A percentile compares a stretch with the other conserved stretches of the same genome.
These are phyloP conservation scores for Exophiala alcalophila DNA, from an alignment of 2,329 filamentous ascomycete species.

Conservation along the genomic window DNA sequence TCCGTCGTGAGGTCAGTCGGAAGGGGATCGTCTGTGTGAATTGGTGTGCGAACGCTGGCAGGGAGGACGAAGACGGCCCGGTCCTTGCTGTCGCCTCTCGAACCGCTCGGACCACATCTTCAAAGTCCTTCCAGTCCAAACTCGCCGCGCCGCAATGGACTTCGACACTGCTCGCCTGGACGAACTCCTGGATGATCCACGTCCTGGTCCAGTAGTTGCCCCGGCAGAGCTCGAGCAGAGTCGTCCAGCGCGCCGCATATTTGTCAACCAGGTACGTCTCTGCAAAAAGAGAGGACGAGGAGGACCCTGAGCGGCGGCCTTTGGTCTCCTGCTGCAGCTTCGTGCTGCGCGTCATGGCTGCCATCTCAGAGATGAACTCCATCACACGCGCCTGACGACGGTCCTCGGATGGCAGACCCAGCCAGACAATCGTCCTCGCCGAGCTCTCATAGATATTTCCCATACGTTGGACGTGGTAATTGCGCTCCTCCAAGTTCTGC, in stretches of 20 bases:
- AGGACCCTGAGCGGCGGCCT: neutral
- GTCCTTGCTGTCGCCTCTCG: neutral
- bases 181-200: constrained; percentile 32
- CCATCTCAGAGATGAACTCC: constrained; percentile 27
- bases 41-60: constrained; percentile 8
- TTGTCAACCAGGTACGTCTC: constrained; percentile 8
- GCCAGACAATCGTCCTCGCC: constrained; percentile 26
- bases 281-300: neutral
- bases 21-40: constrained; percentile 26
- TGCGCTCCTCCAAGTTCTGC: constrained; percentile 28
- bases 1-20: constrained; percentile 22
- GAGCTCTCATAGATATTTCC: constrained; percentile 27
- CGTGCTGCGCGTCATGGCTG: constrained; percentile 5
- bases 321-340: neutral
- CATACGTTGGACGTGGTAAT: constrained; percentile 30
- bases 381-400: constrained; percentile 24
- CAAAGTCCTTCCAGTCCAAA: constrained; percentile 42
- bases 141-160: constrained; percentile 37
- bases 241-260: constrained; percentile 13
- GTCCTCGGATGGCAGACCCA: constrained; percentile 31
- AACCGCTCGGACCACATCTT: constrained; percentile 36
- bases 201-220: constrained; percentile 29
- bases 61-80: neutral
- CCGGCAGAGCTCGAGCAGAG: constrained; percentile 23
- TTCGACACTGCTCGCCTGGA: constrained; percentile 25